Percentiles rank a stretch among this genome's conserved stretches.
Evolutionary conservation across 1,284 basidiomycete species (phyloP).

Genomic region (Ceratobasidium sp.): DNA sequence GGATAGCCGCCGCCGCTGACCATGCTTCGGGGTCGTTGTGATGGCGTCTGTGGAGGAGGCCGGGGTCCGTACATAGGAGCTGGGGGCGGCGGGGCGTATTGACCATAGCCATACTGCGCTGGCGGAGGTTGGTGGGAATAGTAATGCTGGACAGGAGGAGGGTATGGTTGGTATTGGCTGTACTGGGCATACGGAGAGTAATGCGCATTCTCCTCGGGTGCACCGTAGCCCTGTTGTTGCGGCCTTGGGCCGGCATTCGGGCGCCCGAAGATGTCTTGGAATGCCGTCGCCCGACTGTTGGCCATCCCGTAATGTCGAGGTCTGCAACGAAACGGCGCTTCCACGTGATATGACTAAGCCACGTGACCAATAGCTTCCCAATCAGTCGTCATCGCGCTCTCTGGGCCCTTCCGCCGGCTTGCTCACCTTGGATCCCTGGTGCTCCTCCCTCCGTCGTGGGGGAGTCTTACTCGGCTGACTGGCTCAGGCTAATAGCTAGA

Average conservation of each 20-base stretch:
- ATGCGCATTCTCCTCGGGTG: conserved; percentile 9
- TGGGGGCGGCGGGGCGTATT: conserved; percentile 42
- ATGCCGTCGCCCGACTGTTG: conserved; percentile 71
- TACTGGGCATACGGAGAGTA: conserved; percentile 27
- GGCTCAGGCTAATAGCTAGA: no score
- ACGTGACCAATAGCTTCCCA: conserved; percentile 1
- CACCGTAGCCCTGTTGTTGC: conserved; percentile 9
- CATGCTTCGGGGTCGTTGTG: conserved; percentile 59
- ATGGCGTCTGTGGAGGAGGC: conserved; percentile 50
- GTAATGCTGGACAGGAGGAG: conserved; percentile 42
- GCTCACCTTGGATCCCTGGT: background rate
- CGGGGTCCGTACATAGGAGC: conserved; percentile 30
- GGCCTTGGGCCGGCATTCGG: conserved; percentile 60
- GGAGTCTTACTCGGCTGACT: no score
- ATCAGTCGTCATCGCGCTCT: no score
- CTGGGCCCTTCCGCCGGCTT: background rate
- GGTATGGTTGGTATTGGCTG: conserved; percentile 40
- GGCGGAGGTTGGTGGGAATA: conserved; percentile 45
- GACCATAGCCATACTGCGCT: conserved; percentile 39
- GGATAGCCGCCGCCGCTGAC: conserved; percentile 54
- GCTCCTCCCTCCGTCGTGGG: no score
- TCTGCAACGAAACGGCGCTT: conserved; percentile 10
- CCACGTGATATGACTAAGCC: conserved; percentile 27
- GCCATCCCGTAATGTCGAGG: conserved; percentile 32
- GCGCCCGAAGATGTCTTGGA: conserved; percentile 82